These are phyloP conservation scores for Phoma herbarum DNA, from an alignment of 2,329 filamentous ascomycete genomes.

Conservation along the genomic window DNA sequence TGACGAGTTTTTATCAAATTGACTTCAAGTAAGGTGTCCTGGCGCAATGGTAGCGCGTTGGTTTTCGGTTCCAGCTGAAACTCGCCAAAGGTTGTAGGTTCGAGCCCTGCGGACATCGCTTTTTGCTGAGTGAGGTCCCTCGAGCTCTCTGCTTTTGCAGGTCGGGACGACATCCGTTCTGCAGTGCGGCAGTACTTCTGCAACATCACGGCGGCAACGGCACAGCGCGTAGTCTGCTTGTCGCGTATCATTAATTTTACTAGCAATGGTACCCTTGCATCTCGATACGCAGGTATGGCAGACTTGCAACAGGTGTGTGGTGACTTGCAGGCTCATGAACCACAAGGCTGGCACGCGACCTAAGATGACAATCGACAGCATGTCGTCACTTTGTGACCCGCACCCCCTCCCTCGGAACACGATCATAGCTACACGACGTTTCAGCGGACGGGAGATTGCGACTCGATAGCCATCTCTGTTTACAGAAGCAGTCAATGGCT, in stretches of 20 bases:
- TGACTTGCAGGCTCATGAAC: neutral
- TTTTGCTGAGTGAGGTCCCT: neutral
- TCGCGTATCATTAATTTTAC: neutral
- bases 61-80: constrained; percentile 32
- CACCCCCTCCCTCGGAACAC: constrained; percentile 6
- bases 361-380: constrained; percentile 20
- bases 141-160: neutral
- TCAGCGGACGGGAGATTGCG: constrained; percentile 23
- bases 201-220: neutral
- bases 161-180: neutral
- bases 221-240: neutral
- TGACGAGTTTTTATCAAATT: too few relatives aligned
- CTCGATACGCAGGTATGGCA: neutral
- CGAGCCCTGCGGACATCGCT: constrained; percentile 18
- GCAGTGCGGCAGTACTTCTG: neutral
- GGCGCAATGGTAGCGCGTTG: constrained; percentile 41
- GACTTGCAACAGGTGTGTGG: neutral
- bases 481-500: constrained; percentile 10
- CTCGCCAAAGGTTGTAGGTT: constrained; percentile 38
- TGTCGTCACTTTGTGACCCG: constrained; percentile 12
- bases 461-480: constrained; percentile 12
- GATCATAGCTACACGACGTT: constrained; percentile 8
- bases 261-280: neutral
- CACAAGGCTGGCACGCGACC: constrained; percentile 8
- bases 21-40: constrained; percentile 24